Conservation (phyloP, 768 basidiomycete genomes). For the Podaxis sp. region DNA sequence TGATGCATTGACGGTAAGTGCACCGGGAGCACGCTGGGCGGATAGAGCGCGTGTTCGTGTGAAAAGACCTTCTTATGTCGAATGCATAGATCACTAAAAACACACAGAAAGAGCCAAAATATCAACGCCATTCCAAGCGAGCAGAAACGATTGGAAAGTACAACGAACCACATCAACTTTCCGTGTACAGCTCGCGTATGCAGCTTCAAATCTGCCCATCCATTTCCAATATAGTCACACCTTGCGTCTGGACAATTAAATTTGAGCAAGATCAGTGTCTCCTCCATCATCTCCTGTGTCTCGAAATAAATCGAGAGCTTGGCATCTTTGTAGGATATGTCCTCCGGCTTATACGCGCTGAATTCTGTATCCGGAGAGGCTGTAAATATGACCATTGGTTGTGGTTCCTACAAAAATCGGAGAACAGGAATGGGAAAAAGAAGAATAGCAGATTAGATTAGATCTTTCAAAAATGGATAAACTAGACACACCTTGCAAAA, state of each 20-base stretch:
- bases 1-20: slow-evolving; percentile 74
- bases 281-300: slow-evolving; percentile 92
- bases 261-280: slow-evolving; percentile 82
- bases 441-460: not conserved
- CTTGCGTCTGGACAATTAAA: slow-evolving; percentile 90
- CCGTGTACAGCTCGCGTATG: slow-evolving; percentile 77
- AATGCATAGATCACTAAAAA: slow-evolving; percentile 76
- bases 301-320: slow-evolving; percentile 84
- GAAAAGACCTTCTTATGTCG: slow-evolving; percentile 90
- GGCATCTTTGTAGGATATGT: slow-evolving; percentile 60
- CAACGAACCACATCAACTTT: slow-evolving; percentile 76
- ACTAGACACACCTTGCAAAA: slow-evolving; percentile 81
- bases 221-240: slow-evolving; percentile 80
- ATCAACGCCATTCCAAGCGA: not conserved
- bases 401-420: slow-evolving; percentile 51
- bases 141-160: slow-evolving; percentile 7
- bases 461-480: not conserved
- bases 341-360: slow-evolving; percentile 49
- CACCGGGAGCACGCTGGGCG: slow-evolving; percentile 48
- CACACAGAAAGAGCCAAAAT: not conserved
- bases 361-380: slow-evolving; percentile 57
- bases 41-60: slow-evolving; percentile 89
- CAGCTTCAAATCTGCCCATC: slow-evolving; percentile 87
- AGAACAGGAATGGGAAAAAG: not conserved
- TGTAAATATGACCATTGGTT: slow-evolving; percentile 74